A percentile compares a stretch with the other conserved stretches of the same genome.
phyloP scores from a whole-genome alignment of 2,329 filamentous ascomycete genomes.

The Colletotrichum eremochloae region DNA sequence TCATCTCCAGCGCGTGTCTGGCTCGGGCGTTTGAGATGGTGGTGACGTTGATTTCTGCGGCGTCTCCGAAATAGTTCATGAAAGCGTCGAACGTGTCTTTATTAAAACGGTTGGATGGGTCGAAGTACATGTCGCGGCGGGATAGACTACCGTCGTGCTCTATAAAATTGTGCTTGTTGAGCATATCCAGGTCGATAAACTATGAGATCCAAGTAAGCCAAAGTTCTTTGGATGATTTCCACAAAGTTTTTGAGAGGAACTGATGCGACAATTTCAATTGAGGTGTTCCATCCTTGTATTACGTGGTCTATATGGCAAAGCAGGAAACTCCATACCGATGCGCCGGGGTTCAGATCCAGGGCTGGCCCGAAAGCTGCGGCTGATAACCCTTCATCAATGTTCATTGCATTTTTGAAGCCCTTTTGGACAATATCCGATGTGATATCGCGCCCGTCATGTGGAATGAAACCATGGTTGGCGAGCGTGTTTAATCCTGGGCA shows the following conservation, averaged over 20 bases:
- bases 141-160: slow-evolving; percentile 64
- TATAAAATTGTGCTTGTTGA: slow-evolving; percentile 61
- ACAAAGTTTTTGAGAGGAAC: not conserved
- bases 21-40: slow-evolving; percentile 57
- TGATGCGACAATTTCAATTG: not conserved
- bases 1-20: slow-evolving; percentile 59
- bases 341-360: slow-evolving; percentile 56
- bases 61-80: slow-evolving; percentile 58
- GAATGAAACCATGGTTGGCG: slow-evolving; percentile 64
- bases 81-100: slow-evolving; percentile 62
- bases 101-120: slow-evolving; percentile 66
- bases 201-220: not conserved
- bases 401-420: slow-evolving; percentile 56
- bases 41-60: slow-evolving; percentile 52
- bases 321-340: slow-evolving; percentile 51
- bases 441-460: slow-evolving; percentile 59
- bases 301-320: too few relatives aligned
- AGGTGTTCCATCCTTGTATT: slow-evolving; percentile 29
- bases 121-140: slow-evolving; percentile 63
- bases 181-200: slow-evolving; percentile 50
- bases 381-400: slow-evolving; percentile 57
- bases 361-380: slow-evolving; percentile 58
- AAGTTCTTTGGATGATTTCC: slow-evolving; percentile 35
- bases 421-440: slow-evolving; percentile 53
- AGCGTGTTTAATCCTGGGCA: slow-evolving; percentile 66